phyloP scores from a whole-genome alignment of 1,139 yeast species.

The Candida sojae region DNA sequence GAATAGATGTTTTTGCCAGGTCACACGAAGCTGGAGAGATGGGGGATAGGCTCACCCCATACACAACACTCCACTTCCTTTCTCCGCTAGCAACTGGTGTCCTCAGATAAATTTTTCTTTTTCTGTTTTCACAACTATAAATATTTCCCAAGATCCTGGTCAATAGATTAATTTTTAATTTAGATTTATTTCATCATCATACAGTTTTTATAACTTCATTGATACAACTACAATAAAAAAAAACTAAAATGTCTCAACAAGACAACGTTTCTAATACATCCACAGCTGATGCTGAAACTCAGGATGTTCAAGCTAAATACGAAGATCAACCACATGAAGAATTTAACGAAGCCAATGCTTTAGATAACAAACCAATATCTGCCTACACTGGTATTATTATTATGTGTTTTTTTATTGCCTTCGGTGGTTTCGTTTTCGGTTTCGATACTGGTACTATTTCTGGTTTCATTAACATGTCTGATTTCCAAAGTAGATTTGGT shows the following conservation, averaged over 20 bases:
- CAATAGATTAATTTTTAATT: background rate
- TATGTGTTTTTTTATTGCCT: conserved; percentile 47
- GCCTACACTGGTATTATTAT: conserved; percentile 11
- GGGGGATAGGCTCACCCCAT: conserved; percentile 1
- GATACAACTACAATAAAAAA: background rate
- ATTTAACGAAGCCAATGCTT: conserved; percentile 2
- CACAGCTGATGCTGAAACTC: conserved; percentile 72
- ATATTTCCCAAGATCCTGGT: background rate
- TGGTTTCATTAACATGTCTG: conserved; percentile 60
- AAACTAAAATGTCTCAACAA: conserved; percentile 10
- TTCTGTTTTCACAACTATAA: background rate
- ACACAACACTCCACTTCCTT: conserved; percentile 3
- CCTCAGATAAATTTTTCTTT: background rate
- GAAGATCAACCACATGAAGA: conserved; percentile 16
- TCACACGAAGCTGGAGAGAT: conserved; percentile 1
- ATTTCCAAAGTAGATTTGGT: conserved; percentile 54
- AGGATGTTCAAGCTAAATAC: conserved; percentile 64
- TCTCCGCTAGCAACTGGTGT: background rate
- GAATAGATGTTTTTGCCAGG: background rate
- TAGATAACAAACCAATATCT: conserved; percentile 9
- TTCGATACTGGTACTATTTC: conserved; percentile 78
- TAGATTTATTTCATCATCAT: background rate
- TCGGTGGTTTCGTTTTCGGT: conserved; percentile 72
- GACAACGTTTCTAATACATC: conserved; percentile 11
- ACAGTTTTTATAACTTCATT: background rate